phyloP scores from a whole-genome alignment of 2,329 filamentous ascomycete genomes.

The Hirsutella rhossiliensis region DNA sequence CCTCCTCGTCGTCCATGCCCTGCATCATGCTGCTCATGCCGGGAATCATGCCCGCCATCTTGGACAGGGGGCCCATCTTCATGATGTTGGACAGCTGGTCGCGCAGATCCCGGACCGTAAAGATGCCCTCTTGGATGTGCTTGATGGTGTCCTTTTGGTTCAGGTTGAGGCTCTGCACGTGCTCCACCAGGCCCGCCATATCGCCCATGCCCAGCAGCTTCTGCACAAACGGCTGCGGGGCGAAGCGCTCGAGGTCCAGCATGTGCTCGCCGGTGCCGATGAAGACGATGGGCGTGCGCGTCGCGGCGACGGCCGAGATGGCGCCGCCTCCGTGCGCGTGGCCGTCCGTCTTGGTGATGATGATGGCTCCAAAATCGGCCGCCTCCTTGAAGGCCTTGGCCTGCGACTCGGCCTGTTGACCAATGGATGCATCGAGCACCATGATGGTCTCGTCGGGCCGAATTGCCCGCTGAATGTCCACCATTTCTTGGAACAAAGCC shows the following conservation, averaged over 20 bases:
- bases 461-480: conserved; percentile 86
- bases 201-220: conserved; percentile 97
- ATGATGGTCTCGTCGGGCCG: conserved; percentile 94
- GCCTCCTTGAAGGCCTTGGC: conserved; percentile 95
- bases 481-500: conserved; percentile 94
- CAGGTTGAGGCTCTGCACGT: conserved; percentile 88
- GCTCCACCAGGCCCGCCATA: conserved; percentile 87
- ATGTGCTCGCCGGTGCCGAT: conserved; percentile 97
- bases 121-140: conserved; percentile 93
- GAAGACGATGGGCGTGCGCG: conserved; percentile 93
- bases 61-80: conserved; percentile 97
- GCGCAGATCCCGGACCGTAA: conserved; percentile 84
- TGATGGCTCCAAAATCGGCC: conserved; percentile 93
- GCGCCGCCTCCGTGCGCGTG: conserved; percentile 92
- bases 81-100: conserved; percentile 97
- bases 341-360: conserved; percentile 97
- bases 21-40: conserved; percentile 89
- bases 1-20: conserved; percentile 94
- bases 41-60: conserved; percentile 98
- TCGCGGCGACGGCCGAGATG: conserved; percentile 93
- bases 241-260: conserved; percentile 86
- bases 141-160: conserved; percentile 99
- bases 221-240: conserved; percentile 83
- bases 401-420: conserved; percentile 89
- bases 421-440: conserved; percentile 93